Percentiles rank a stretch among this genome's conserved stretches.
phyloP scores from a whole-genome alignment of 257 asterid species.

The Paulownia fortunei region DNA sequence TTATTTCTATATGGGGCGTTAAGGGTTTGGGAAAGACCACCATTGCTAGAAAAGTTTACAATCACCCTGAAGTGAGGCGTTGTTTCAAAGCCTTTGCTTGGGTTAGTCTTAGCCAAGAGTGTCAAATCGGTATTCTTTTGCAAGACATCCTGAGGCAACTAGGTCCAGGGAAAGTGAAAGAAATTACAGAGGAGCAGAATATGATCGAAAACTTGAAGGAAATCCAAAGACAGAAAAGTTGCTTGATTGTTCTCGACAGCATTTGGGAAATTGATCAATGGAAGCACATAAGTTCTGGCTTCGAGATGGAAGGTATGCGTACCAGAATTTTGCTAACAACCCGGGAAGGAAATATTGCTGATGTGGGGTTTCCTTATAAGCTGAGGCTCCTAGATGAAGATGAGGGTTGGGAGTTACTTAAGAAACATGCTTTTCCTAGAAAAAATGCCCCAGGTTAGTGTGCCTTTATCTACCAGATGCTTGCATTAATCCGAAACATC shows the following conservation, averaged over 20 bases:
- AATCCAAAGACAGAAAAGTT: background rate
- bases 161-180: background rate
- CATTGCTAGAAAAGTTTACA: background rate
- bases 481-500: background rate
- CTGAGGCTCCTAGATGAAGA: background rate
- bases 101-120: background rate
- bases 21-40: background rate
- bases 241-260: background rate
- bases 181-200: background rate
- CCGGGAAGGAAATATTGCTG: slow-evolving; percentile 1
- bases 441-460: background rate
- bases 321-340: slow-evolving; percentile 22
- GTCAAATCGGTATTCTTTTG: background rate
- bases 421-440: background rate
- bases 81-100: slow-evolving; percentile 7
- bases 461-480: background rate
- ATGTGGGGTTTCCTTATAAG: background rate
- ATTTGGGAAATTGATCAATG: background rate
- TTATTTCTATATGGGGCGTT: background rate
- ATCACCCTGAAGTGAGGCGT: background rate
- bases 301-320: background rate
- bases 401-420: slow-evolving; percentile 11
- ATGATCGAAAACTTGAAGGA: background rate
- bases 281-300: background rate
- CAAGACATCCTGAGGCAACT: slow-evolving; percentile 1